Percentiles rank a stretch among this genome's conserved stretches.
These are phyloP conservation scores for Aspergillus sp. DNA, from an alignment of 2,329 filamentous ascomycete species.

Conservation along the genomic window DNA sequence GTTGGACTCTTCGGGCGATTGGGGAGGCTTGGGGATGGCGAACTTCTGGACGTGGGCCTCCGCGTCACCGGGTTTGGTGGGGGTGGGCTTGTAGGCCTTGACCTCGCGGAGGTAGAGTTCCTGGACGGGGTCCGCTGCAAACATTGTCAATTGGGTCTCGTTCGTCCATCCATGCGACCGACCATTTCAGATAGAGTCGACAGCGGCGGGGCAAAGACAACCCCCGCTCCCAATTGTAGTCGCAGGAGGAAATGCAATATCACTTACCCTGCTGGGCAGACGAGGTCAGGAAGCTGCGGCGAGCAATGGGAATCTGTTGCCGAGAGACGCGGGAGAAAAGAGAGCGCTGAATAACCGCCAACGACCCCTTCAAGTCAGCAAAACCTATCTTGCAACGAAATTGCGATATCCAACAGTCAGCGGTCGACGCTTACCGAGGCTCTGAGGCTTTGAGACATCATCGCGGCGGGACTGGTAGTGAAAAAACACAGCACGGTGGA, in stretches of 20 bases:
- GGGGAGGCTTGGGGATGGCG: conserved; percentile 66
- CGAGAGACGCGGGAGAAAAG: conserved; percentile 53
- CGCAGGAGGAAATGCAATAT: too few species aligned
- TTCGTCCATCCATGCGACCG: conserved; percentile 10
- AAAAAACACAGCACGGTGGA: conserved; percentile 10
- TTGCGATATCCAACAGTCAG: conserved; percentile 8
- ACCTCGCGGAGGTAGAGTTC: conserved; percentile 96
- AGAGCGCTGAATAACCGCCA: conserved; percentile 44
- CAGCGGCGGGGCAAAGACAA: too few species aligned
- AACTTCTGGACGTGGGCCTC: conserved; percentile 90
- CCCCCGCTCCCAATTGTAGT: too few species aligned
- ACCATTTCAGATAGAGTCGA: too few species aligned
- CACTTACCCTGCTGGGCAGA: conserved; percentile 54
- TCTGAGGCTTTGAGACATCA: conserved; percentile 56
- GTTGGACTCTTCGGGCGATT: conserved; percentile 87
- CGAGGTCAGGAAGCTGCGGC: conserved; percentile 57
- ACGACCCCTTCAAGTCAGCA: background rate
- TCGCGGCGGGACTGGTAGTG: conserved; percentile 32
- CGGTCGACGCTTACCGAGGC: conserved; percentile 44
- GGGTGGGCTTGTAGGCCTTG: conserved; percentile 82
- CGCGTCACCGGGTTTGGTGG: conserved; percentile 76
- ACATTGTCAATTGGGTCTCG: background rate
- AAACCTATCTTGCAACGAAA: background rate
- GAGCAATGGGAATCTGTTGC: conserved; percentile 48
- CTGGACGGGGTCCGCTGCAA: conserved; percentile 89